Evolutionary conservation across 2,329 filamentous ascomycete genomes (phyloP).

Genomic region (Endothia cerciana): DNA sequence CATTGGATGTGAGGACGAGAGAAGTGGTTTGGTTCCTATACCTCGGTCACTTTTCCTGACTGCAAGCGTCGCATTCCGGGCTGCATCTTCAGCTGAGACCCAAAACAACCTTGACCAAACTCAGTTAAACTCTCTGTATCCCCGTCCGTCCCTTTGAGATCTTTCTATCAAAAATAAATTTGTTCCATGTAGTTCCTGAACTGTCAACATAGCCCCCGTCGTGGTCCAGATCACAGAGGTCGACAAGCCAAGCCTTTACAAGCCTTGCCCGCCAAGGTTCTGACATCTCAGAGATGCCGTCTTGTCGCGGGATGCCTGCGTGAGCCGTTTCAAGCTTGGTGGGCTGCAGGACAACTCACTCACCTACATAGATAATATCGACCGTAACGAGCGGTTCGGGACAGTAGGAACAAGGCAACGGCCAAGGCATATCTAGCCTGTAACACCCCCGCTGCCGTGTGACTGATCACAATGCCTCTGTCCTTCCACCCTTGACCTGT

Average conservation of each 20-base stretch:
- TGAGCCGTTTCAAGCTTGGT: too few species aligned
- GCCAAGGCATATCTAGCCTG: neutral
- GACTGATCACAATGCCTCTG: neutral
- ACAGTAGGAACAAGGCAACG: neutral
- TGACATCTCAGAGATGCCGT: neutral
- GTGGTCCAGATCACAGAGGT: too few species aligned
- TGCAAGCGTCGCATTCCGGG: constrained; percentile 6
- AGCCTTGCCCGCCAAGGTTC: neutral
- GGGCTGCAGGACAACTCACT: neutral
- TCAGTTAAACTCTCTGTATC: neutral
- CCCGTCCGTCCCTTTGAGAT: neutral
- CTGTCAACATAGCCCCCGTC: too few species aligned
- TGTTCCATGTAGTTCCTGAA: neutral
- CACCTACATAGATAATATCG: too few species aligned
- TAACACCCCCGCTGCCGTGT: neutral
- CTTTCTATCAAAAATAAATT: neutral
- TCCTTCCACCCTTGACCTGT: constrained; percentile 12
- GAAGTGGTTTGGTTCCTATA: neutral
- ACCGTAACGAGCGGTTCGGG: neutral
- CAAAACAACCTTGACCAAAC: constrained; percentile 5
- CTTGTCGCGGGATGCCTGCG: neutral
- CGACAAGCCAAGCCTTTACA: too few species aligned
- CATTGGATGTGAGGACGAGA: neutral
- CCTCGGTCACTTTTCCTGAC: neutral
- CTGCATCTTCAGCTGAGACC: constrained; percentile 15